Evolutionary conservation across 2,329 filamentous ascomycete genomes (phyloP).

Genomic region (Grosmannia clavigera): DNA sequence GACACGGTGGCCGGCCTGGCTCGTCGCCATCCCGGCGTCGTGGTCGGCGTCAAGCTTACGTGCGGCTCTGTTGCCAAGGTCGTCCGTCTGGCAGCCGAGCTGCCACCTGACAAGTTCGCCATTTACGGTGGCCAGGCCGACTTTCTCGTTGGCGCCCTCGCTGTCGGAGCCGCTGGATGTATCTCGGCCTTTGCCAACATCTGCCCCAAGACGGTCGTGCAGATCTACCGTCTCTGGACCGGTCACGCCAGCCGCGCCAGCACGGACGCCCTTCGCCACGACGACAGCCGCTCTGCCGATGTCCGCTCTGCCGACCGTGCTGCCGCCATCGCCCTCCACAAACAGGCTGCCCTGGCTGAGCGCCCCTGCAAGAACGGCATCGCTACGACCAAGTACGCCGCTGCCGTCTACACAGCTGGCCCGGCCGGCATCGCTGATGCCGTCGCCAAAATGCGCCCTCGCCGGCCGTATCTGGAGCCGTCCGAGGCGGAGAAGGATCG

Average conservation of each 20-base stretch:
- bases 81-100: conserved; percentile 40
- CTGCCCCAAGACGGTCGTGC: conserved; percentile 42
- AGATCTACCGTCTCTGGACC: conserved; percentile 48
- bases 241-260: not conserved
- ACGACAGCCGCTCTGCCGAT: conserved; percentile 8
- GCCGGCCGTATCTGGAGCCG: conserved; percentile 46
- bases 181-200: conserved; percentile 53
- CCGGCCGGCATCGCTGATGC: conserved; percentile 44
- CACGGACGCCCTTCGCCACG: not conserved
- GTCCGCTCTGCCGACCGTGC: conserved; percentile 35
- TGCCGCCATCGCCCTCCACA: conserved; percentile 49
- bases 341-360: conserved; percentile 52
- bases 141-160: conserved; percentile 49
- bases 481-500: conserved; percentile 29
- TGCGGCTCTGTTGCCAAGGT: conserved; percentile 65
- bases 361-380: conserved; percentile 54
- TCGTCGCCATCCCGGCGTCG: conserved; percentile 10
- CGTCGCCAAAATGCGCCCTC: conserved; percentile 43
- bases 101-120: conserved; percentile 46
- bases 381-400: conserved; percentile 56
- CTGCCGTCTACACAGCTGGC: conserved; percentile 42
- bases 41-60: conserved; percentile 30
- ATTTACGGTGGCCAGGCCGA: conserved; percentile 63
- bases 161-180: conserved; percentile 44
- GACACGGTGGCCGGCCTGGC: conserved; percentile 45